Conservation (phyloP, 164 flowering plant genomes). For the Protea cynaroides region DNA sequence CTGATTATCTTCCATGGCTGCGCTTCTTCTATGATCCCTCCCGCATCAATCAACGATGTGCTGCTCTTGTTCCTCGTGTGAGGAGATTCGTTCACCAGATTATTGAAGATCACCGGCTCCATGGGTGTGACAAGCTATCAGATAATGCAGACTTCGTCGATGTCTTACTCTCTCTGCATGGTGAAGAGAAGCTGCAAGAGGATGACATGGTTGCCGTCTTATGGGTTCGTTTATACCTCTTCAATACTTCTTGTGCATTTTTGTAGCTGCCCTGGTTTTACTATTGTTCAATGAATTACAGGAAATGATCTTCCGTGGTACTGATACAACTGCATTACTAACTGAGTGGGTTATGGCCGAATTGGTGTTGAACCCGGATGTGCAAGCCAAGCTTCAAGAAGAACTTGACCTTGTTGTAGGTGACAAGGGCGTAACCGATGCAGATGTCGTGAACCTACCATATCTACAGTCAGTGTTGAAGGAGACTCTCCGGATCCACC, state of each 20-base stretch:
- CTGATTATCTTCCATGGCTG: too few relatives aligned
- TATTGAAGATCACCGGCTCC: constrained; percentile 37
- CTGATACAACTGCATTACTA: constrained; percentile 44
- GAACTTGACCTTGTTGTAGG: constrained; percentile 32
- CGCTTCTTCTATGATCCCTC: too few relatives aligned
- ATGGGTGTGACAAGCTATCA: neutral
- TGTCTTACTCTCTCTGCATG: constrained; percentile 47
- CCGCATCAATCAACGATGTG: constrained; percentile 37
- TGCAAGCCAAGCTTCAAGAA: constrained; percentile 32
- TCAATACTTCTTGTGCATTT: too few relatives aligned
- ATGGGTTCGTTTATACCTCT: neutral
- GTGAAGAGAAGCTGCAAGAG: too few relatives aligned
- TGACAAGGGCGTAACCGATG: constrained; percentile 18
- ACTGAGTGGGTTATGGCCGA: constrained; percentile 53
- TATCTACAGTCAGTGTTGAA: constrained; percentile 46
- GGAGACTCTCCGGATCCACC: constrained; percentile 43
- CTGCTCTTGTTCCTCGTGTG: too few relatives aligned
- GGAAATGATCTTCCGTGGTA: constrained; percentile 63
- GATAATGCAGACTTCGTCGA: constrained; percentile 47
- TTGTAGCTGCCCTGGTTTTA: too few relatives aligned
- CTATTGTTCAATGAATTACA: constrained; percentile 10
- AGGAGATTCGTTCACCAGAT: constrained; percentile 34
- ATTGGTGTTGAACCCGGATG: constrained; percentile 33
- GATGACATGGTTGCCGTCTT: constrained; percentile 44
- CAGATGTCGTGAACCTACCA: constrained; percentile 28